Evolutionary conservation across 1,284 basidiomycete species (phyloP), one percentile per base, ranked within the genome.

Genomic region (Melampsora larici-populina): DNA sequence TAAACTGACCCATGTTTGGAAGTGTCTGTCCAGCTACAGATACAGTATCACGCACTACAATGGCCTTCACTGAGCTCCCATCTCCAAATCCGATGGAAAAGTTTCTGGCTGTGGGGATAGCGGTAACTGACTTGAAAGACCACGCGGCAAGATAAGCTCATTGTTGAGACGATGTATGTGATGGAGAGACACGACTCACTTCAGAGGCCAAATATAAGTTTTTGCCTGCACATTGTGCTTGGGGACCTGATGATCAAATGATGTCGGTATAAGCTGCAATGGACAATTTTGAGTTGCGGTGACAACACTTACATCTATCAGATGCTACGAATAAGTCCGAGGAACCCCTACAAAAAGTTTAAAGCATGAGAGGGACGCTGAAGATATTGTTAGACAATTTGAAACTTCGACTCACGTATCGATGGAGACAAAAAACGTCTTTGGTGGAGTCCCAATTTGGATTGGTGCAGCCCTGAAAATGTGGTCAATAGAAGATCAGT

Each of bases 321-420:
- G 71, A 74, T 29, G 71, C 71, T 62, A 74, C 46, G 29, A 74
- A 74, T 26, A 74, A 74, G 36, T 74, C 71, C 46, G 71, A 74
- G 2, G 71, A 74, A 11, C 71, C 71, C n/a, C 71, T 74, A 48
- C 29, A 29, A 60, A 60, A 9, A 60, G 4, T 24, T 60, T 15
- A 13, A 9, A 43, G 40, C 40, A 13, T 43, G 40, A 43, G 40
- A 7, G 40, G 7, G 7, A 43, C 11, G 11, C 6, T 43, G 3
- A 43, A 11, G 13, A 43, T 1, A 43, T 13, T 43, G 11, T 43
- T 7, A 43, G 40, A 43, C 13, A 7, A 24, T 11, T 46, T 24
- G 11, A 26, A 31, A 18, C 46, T 64, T n/a, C 17, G 26, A 43
- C 71, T 74, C 48, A 74, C 71, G 71, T 74, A 40, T 74, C 71